Conservation (phyloP, 345 rosid genomes). For the Geranium brycei region DNA sequence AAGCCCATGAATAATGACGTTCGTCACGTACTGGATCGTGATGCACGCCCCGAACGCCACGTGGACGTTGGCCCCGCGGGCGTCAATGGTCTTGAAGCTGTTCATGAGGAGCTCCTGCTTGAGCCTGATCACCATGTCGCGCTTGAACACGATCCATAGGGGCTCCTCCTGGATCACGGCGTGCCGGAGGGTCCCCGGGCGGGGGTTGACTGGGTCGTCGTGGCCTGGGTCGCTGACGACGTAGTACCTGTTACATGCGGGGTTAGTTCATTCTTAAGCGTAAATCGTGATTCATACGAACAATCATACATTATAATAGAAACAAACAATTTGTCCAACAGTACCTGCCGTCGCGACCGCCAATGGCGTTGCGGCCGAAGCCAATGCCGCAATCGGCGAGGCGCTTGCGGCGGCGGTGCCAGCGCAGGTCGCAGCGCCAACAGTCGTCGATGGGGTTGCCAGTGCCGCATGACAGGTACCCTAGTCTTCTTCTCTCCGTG, state of each 20-base stretch:
- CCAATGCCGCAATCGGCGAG: conserved; percentile 63
- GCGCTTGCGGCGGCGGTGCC: conserved; percentile 40
- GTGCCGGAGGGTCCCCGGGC: conserved; percentile 66
- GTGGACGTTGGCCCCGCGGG: conserved; percentile 37
- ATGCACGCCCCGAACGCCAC: conserved; percentile 46
- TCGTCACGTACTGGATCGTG: conserved; percentile 60
- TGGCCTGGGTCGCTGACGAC: conserved; percentile 49
- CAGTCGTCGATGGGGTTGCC: conserved; percentile 77
- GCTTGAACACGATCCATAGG: conserved; percentile 67
- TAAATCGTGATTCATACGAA: no score
- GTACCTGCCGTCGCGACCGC: conserved; percentile 56
- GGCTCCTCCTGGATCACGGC: conserved; percentile 70
- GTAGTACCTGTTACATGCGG: conserved; percentile 18
- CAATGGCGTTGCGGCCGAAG: conserved; percentile 67
- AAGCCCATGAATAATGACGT: conserved; percentile 60
- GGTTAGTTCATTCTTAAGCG: no score
- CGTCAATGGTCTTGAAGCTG: conserved; percentile 77
- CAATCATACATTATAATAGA: no score
- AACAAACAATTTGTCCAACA: no score
- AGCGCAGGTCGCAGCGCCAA: conserved; percentile 65
- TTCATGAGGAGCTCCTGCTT: conserved; percentile 75
- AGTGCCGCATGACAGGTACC: conserved; percentile 13
- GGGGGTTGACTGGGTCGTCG: conserved; percentile 55
- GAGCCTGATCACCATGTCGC: conserved; percentile 63
- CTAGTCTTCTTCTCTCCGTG: conserved; percentile 49